phyloP scores from a whole-genome alignment of 495 filamentous ascomycete genomes.

The Mycothermus thermophilus region DNA sequence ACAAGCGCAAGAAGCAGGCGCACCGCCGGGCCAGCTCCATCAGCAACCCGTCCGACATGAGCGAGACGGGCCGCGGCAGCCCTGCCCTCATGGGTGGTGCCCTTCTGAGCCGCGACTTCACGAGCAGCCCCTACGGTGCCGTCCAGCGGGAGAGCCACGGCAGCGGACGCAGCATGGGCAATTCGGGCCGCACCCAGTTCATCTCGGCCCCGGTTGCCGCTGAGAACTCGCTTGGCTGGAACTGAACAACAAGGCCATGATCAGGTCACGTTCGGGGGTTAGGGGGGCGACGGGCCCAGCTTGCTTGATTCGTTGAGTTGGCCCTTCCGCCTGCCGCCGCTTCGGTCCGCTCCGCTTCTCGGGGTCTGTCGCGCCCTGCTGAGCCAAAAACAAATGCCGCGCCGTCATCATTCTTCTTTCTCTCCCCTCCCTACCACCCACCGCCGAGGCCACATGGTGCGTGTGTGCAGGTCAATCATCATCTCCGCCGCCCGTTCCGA shows the following conservation, averaged over 20 bases:
- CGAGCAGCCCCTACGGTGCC: constrained; percentile 32
- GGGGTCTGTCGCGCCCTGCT: too few species aligned
- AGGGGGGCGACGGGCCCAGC: constrained; percentile 1
- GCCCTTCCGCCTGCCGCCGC: too few species aligned
- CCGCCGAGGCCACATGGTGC: too few species aligned
- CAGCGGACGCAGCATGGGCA: constrained; percentile 57
- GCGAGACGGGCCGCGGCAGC: constrained; percentile 44
- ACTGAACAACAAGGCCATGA: constrained; percentile 37
- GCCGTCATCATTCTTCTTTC: too few species aligned
- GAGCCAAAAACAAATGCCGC: too few species aligned
- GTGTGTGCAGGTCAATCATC: too few species aligned
- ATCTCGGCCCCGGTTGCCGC: constrained; percentile 83
- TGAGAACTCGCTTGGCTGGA: constrained; percentile 97
- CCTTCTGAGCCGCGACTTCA: constrained; percentile 34
- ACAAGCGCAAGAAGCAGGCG: constrained; percentile 71
- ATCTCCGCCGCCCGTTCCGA: too few species aligned
- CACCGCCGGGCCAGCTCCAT: constrained; percentile 69
- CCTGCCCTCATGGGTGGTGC: constrained; percentile 42
- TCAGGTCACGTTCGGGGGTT: too few species aligned
- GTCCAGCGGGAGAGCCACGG: constrained; percentile 22
- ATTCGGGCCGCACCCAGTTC: constrained; percentile 55
- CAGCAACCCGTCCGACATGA: constrained; percentile 37
- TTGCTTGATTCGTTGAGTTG: constrained; percentile 16
- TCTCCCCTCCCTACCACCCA: too few species aligned
- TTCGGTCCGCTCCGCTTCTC: too few species aligned